A percentile compares a stretch with the other conserved stretches of the same genome.
Conservation (phyloP, 2,329 filamentous ascomycete species). For the Calonectria pauciramosa region DNA sequence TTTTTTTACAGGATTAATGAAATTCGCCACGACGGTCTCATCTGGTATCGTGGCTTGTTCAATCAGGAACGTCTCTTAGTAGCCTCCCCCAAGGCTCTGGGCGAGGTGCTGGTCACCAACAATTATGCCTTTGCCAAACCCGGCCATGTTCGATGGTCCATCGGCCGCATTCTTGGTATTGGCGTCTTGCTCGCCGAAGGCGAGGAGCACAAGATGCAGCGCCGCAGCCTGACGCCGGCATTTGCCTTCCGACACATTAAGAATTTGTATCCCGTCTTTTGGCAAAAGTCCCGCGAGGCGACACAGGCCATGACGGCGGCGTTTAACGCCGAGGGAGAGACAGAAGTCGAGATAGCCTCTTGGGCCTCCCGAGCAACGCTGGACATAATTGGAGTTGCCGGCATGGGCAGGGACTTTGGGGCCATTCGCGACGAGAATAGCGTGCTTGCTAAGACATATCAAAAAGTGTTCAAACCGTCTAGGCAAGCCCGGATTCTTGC, state of each 20-base stretch:
- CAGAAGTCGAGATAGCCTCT: slow-evolving; percentile 67
- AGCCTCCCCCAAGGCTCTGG: slow-evolving; percentile 74
- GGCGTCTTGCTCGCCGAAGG: slow-evolving; percentile 87
- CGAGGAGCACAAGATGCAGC: slow-evolving; percentile 87
- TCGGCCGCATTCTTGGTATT: slow-evolving; percentile 76
- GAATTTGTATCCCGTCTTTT: slow-evolving; percentile 87
- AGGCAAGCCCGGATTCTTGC: slow-evolving; percentile 67
- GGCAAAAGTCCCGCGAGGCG: slow-evolving; percentile 80
- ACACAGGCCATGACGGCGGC: slow-evolving; percentile 70
- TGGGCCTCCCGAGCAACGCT: slow-evolving; percentile 79
- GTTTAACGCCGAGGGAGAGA: slow-evolving; percentile 49
- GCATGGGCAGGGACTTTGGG: slow-evolving; percentile 79
- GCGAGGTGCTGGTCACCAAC: slow-evolving; percentile 77
- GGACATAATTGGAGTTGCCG: slow-evolving; percentile 82
- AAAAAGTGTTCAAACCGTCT: slow-evolving; percentile 66
- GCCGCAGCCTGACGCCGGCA: slow-evolving; percentile 84
- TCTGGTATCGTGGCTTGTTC: slow-evolving; percentile 74
- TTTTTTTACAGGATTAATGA: slow-evolving; percentile 64
- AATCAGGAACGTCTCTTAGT: slow-evolving; percentile 75
- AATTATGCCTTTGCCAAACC: slow-evolving; percentile 81
- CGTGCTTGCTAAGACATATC: slow-evolving; percentile 70
- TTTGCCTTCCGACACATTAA: slow-evolving; percentile 91
- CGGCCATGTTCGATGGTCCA: slow-evolving; percentile 61
- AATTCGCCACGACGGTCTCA: slow-evolving; percentile 76
- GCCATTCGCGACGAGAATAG: slow-evolving; percentile 73